These are phyloP conservation scores for Synchytrium microbalum DNA, from an alignment of 371 early-diverging fungal genomes.

Conservation along the genomic window DNA sequence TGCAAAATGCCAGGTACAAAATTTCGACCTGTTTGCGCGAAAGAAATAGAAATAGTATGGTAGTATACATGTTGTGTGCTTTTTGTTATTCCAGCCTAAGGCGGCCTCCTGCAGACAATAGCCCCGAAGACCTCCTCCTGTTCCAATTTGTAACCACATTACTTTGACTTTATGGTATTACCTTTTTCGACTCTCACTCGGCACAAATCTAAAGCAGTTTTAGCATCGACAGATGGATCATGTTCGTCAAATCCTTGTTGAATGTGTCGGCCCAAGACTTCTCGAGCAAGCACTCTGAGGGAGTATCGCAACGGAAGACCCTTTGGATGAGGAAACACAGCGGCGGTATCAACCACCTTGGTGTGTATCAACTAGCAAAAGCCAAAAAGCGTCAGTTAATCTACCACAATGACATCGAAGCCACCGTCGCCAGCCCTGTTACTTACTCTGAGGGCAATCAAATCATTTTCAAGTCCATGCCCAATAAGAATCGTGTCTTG, in stretches of 20 bases:
- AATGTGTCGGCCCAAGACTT: constrained; percentile 49
- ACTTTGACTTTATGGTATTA: constrained; percentile 3
- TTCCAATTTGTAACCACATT: neutral
- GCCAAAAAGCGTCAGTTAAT: too few relatives aligned
- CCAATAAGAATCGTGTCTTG: constrained; percentile 61
- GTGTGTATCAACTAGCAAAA: constrained; percentile 45
- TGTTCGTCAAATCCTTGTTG: constrained; percentile 54
- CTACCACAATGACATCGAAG: too few relatives aligned
- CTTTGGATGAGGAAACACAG: constrained; percentile 51
- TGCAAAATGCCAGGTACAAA: too few relatives aligned
- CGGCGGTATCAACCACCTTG: constrained; percentile 62
- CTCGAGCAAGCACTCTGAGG: constrained; percentile 50
- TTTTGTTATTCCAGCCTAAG: too few relatives aligned
- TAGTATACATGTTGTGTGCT: too few relatives aligned
- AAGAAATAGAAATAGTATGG: too few relatives aligned
- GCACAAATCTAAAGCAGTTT: constrained; percentile 61
- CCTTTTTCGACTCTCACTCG: constrained; percentile 46
- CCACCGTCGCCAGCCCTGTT: too few relatives aligned
- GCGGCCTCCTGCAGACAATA: too few relatives aligned
- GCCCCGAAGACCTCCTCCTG: too few relatives aligned
- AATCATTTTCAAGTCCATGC: constrained; percentile 65
- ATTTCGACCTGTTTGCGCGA: too few relatives aligned
- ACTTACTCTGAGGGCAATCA: constrained; percentile 49
- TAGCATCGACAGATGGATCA: constrained; percentile 71
- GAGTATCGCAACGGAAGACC: constrained; percentile 47